A percentile compares a stretch with the other conserved stretches of the same genome.
These are phyloP conservation scores for Ceratopteris richardii DNA, from an alignment of 75 land plant species.

Conservation along the genomic window DNA sequence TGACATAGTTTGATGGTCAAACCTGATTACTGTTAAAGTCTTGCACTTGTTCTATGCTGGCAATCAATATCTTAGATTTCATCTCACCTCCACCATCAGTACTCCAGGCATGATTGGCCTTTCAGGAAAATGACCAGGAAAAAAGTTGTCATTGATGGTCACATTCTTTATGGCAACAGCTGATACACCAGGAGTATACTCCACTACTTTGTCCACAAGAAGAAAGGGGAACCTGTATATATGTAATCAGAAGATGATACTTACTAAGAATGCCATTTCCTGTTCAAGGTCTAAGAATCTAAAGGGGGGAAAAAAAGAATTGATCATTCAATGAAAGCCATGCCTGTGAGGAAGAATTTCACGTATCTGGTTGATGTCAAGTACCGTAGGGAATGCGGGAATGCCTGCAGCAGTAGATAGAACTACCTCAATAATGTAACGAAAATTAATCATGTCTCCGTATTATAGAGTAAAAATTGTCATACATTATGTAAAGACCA, in stretches of 20 bases:
- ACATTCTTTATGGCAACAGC: slow-evolving; percentile 98
- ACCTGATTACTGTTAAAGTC: too few relatives aligned
- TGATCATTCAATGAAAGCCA: too few relatives aligned
- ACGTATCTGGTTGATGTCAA: slow-evolving; percentile 89
- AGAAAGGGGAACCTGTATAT: slow-evolving; percentile 71
- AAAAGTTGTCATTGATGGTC: slow-evolving; percentile 95
- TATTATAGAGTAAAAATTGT: too few relatives aligned
- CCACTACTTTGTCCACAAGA: slow-evolving; percentile 93
- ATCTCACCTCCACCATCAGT: slow-evolving; percentile 91
- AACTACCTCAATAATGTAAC: too few relatives aligned
- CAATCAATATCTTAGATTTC: too few relatives aligned
- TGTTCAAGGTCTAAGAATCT: background rate
- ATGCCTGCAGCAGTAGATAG: slow-evolving; percentile 31
- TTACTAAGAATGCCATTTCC: too few relatives aligned
- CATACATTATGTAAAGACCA: too few relatives aligned
- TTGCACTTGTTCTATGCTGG: too few relatives aligned
- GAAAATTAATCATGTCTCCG: too few relatives aligned
- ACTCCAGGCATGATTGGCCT: slow-evolving; percentile 99
- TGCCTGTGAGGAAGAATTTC: slow-evolving; percentile 88
- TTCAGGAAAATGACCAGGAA: slow-evolving; percentile 98
- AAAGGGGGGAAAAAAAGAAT: background rate
- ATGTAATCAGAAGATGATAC: too few relatives aligned
- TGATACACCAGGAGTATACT: slow-evolving; percentile 78
- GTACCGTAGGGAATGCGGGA: slow-evolving; percentile 72
- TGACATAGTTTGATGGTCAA: too few relatives aligned